Base-by-base conservation (phyloP, 305 asterid species). In the Fraxinus sp. region DNA sequence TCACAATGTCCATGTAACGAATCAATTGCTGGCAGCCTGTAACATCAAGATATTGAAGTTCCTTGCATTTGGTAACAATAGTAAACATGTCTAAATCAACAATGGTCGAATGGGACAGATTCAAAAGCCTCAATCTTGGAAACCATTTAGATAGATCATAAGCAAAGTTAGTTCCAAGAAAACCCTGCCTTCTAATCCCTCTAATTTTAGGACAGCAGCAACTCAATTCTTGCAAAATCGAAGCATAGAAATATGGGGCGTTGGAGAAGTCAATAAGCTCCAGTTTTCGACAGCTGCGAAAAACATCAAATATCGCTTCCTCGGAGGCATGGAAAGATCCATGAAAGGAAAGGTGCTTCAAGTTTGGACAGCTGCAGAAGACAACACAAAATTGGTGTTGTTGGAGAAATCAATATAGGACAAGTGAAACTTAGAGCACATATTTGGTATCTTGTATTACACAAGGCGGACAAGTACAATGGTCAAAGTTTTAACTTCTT, bases 221-320 rank as follows among this genome's bases (percentile, higher is more conserved):
- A 82, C 87, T 80, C 81, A 90, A 41, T 82, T 57, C 81, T 64
- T 55, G 85, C 75, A 90, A 74, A 44, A 85, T 72, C 33, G 30
- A 18, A 22, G 88, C 28, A 66, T 37, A 74, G 78, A 83, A 86
- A 80, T 89, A 90, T 16, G 93, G 91, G 1, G 89, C 84, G 76
- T 85, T 77, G 1, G 93, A 88, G 83, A 90, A 90, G 84, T 90
- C 93, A 3, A 88, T 85, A 14, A 90, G 87, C 82, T 90, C 93
- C 16, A 90, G 86, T 30, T 83, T 82, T 8, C 18, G 74, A 78
- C 90, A 90, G 86, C 83, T 81, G 66, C 71, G 83, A 70, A 88
- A 84, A 2, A 89, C 46, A 85, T 85, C 75, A 2, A 88, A 8
- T 18, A 90, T 72, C 18, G 88, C 89, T 85, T 81, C 86, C 66